Conservation (phyloP, 352 stramenopile species). For the Phytophthora tubulina region DNA sequence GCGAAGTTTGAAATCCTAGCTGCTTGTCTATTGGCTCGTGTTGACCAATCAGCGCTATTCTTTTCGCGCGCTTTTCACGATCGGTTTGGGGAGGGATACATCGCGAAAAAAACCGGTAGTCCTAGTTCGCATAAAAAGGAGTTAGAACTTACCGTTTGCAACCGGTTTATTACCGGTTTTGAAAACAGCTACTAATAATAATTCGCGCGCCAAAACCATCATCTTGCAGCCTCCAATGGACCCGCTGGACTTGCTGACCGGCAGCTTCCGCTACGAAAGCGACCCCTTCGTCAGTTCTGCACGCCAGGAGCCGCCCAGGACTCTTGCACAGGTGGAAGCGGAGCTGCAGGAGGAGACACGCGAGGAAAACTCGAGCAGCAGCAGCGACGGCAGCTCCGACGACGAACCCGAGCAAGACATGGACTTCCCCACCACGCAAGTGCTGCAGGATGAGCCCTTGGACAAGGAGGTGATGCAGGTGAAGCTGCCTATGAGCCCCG, state of each 20-base stretch:
- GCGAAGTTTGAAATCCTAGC: too few species aligned
- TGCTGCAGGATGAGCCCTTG: constrained; percentile 43
- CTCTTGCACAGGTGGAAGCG: not conserved
- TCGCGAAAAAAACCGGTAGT: too few species aligned
- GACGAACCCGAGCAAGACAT: constrained; percentile 41
- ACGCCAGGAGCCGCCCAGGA: not conserved
- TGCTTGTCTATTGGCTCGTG: too few species aligned
- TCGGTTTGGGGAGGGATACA: not conserved
- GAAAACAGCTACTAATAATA: too few species aligned
- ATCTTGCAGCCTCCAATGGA: constrained; percentile 13
- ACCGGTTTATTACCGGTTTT: too few species aligned
- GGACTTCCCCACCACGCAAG: constrained; percentile 53
- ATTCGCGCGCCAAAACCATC: not conserved
- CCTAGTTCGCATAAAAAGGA: too few species aligned
- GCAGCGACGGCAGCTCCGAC: constrained; percentile 26
- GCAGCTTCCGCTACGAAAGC: constrained; percentile 10
- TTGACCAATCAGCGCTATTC: not conserved
- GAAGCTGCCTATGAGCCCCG: constrained; percentile 16
- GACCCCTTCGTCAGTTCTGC: not conserved
- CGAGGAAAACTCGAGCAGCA: constrained; percentile 32
- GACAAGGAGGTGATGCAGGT: constrained; percentile 16
- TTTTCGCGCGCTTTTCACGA: not conserved
- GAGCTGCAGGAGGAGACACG: constrained; percentile 31
- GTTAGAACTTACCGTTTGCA: too few species aligned
- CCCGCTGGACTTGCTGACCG: constrained; percentile 31